Base-by-base conservation (phyloP, 1,284 basidiomycete species). In the Baeospora myosura region DNA sequence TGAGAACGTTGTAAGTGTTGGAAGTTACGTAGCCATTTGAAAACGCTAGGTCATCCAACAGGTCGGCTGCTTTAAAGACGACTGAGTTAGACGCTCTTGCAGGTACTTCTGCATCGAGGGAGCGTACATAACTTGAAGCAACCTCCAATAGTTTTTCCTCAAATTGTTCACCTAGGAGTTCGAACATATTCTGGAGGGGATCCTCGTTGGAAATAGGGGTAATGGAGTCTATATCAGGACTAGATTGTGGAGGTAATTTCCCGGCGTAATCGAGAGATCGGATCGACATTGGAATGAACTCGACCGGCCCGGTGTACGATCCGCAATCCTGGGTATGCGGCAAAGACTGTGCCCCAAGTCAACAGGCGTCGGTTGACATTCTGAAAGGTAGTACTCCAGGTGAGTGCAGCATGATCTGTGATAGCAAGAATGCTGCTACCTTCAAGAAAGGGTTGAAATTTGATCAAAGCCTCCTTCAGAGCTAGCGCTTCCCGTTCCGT, bases 141-240 rank as follows among this genome's bases (percentile, higher is more conserved):
- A 56, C 51, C 2, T 14, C 39, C 0, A 62, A 45, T 2, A 61
- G 21, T 45, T 48, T 46, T 41, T 59, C 57, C 34, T 62, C 58
- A 40, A 61, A 62, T 3, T 40, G 12, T 12, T 47, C 36, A 14
- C 53, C 56, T 2, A 63, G 40, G 20, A 60, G 55, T 0, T 48
- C 42, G 28, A 45, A 63, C 46, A 59, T 52, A 22, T 53, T 38
- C 21, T 45, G 43, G 10, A 61, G 18, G 0, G 51, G 47, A 33
- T 60, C 52, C 8, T 53, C 22, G n/a, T 40, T 24, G 21, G 12
- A n/a, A 20, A 16, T 17, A 16, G 20, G 23, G 4, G 16, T 10
- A 22, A 24, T 34, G 8, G 8, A 16, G 16, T 34, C 32, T 34
- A 8, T 34, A 11, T 11, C 16, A 7, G 32, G 32, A 18, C 32